These are phyloP conservation scores for Alopecurus myosuroides DNA, from an alignment of 176 grass and related monocot genomes.

Conservation along the genomic window DNA sequence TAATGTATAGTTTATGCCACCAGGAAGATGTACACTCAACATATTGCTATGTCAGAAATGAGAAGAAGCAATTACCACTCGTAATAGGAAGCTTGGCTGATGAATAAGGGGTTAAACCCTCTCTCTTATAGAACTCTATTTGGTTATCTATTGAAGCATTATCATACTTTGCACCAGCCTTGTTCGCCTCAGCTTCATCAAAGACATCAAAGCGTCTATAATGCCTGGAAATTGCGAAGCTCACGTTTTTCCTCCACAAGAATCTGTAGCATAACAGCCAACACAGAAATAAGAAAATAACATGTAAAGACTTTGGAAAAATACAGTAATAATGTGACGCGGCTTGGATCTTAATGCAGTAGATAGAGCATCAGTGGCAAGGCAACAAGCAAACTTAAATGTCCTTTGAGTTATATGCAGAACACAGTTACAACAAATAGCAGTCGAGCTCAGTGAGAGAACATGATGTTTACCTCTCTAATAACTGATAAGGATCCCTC, in stretches of 20 bases:
- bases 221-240: slow-evolving; percentile 90
- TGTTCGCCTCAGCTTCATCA: slow-evolving; percentile 99
- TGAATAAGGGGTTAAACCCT: slow-evolving; percentile 94
- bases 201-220: slow-evolving; percentile 98
- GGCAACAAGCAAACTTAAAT: slow-evolving; percentile 5
- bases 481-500: slow-evolving; percentile 81
- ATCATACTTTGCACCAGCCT: slow-evolving; percentile 93
- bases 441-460: not conserved
- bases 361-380: slow-evolving; percentile 1
- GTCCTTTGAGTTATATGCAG: slow-evolving; percentile 10
- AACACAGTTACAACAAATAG: slow-evolving; percentile 19
- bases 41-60: not conserved
- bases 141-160: slow-evolving; percentile 93
- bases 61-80: slow-evolving; percentile 54
- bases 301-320: not conserved
- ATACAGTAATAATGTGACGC: not conserved
- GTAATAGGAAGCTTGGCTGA: slow-evolving; percentile 91
- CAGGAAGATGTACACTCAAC: not conserved
- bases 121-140: slow-evolving; percentile 93
- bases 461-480: slow-evolving; percentile 71
- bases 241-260: slow-evolving; percentile 91
- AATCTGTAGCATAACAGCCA: slow-evolving; percentile 52
- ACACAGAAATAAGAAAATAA: slow-evolving; percentile 18
- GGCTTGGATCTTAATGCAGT: not conserved
- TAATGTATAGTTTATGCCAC: not conserved